Conservation (phyloP, 1,284 basidiomycete species). For the Ceratobasidium sp. region DNA sequence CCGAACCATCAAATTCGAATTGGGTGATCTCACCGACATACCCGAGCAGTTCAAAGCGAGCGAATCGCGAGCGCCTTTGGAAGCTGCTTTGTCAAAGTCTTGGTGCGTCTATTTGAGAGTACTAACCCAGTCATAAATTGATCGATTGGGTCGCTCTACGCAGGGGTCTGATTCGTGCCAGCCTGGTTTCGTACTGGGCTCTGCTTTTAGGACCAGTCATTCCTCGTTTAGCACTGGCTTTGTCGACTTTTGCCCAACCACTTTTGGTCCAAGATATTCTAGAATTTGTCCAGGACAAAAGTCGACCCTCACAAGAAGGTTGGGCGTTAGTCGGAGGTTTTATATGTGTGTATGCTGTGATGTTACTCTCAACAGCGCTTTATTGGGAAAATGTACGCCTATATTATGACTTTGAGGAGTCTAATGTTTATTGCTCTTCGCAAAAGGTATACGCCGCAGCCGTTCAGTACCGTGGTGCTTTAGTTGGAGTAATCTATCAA, state of each 20-base stretch:
- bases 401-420: neutral
- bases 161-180: slow-evolving; percentile 33
- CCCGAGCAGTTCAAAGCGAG: slow-evolving; percentile 3
- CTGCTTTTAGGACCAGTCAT: slow-evolving; percentile 42
- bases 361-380: slow-evolving; percentile 44
- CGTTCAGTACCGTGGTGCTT: slow-evolving; percentile 40
- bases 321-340: slow-evolving; percentile 48
- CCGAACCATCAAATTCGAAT: slow-evolving; percentile 3
- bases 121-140: too few species aligned
- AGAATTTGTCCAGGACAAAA: slow-evolving; percentile 42
- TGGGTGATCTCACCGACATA: slow-evolving; percentile 22
- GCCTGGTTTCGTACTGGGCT: slow-evolving; percentile 26
- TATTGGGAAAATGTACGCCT: slow-evolving; percentile 47
- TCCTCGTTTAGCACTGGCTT: slow-evolving; percentile 44
- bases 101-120: neutral
- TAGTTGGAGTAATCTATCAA: slow-evolving; percentile 40
- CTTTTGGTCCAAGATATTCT: slow-evolving; percentile 46
- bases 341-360: slow-evolving; percentile 43
- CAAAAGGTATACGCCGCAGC: slow-evolving; percentile 17
- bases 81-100: neutral
- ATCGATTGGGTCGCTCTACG: too few species aligned
- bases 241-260: slow-evolving; percentile 46
- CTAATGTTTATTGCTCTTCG: too few species aligned
- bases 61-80: slow-evolving; percentile 1
- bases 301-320: slow-evolving; percentile 41